These are phyloP conservation scores for Brassica rapa DNA, from an alignment of 345 rosid species.

Conservation along the genomic window DNA sequence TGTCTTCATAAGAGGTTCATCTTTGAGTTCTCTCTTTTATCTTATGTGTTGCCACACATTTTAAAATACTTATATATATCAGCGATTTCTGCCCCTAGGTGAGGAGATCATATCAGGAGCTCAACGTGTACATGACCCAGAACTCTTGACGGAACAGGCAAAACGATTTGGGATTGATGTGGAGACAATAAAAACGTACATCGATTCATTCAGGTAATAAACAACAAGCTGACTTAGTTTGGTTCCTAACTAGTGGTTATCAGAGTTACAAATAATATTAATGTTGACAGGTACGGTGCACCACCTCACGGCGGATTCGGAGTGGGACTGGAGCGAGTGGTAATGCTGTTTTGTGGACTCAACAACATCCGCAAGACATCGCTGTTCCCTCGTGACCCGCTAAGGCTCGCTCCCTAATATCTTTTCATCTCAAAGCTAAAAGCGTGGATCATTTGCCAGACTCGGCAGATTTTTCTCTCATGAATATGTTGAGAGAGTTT, in stretches of 20 bases:
- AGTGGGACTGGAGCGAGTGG: slow-evolving; percentile 70
- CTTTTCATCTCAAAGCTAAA: background rate
- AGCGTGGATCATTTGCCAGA: background rate
- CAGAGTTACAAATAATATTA: background rate
- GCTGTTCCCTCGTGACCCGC: slow-evolving; percentile 52
- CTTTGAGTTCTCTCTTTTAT: background rate
- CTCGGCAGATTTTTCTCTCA: background rate
- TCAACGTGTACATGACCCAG: slow-evolving; percentile 74
- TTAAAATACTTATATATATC: background rate
- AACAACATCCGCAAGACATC: slow-evolving; percentile 29
- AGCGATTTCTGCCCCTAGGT: slow-evolving; percentile 42
- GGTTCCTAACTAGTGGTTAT: background rate
- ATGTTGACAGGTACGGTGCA: slow-evolving; percentile 53
- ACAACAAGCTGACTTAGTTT: background rate
- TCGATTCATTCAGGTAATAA: slow-evolving; percentile 64
- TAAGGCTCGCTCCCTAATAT: slow-evolving; percentile 54
- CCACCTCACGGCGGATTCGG: slow-evolving; percentile 91
- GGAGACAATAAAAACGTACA: slow-evolving; percentile 49
- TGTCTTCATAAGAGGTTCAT: background rate
- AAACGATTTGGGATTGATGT: slow-evolving; percentile 55
- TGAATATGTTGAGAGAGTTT: background rate
- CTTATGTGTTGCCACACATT: background rate
- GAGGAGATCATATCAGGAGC: slow-evolving; percentile 91
- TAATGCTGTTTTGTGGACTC: slow-evolving; percentile 76
- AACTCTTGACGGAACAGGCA: slow-evolving; percentile 54